Evolutionary conservation across 176 grass and related monocot species (phyloP), one percentile per base, ranked within the genome.

Genomic region (Oryza glaberrima): DNA sequence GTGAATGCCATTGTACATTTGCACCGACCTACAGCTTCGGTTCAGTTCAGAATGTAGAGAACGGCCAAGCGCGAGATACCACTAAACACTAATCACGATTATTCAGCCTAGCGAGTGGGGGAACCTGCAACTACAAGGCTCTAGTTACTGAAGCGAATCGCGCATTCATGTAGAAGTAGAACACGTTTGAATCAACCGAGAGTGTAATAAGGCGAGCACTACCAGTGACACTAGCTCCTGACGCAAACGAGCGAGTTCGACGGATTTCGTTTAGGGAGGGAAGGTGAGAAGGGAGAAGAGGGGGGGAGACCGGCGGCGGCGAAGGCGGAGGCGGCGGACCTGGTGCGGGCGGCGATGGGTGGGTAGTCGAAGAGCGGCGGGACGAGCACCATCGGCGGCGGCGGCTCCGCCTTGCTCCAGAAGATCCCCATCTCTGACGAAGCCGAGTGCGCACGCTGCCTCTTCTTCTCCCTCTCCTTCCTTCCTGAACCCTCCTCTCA

Each of bases 351-450:
- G 14, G 96, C 91, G 65, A 98, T 72, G 17, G 96, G 93, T 80
- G 96, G 96, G 91, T 95, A 98, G 64, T 95, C 96, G 85, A 98
- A 98, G 87, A 98, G 79, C 22, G 96, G 96, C 77, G 96, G 96
- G 73, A 95, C 96, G 30, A 98, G 88, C 83, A 98, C 96, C 89
- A 98, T 86, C 17, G 96, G 96, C 83, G 94, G 94, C 70, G 92
- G 91, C 17, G 89, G 89, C 64, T 98, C 96, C 67, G 73, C 22
- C 60, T 83, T 86, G 69, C 78, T 90, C 67, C 41, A 83, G 60
- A 83, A 73, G 49, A 56, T 78, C 20, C 88, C 88, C 88, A 86
- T 90, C 74, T 47, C 72, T 5, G 45, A 64, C n/a, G 58, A 45
- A 54, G 61, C 36, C 11, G 28, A 58, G 35, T 7, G 26, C 34